Percentiles rank a stretch among this genome's conserved stretches.
phyloP scores from a whole-genome alignment of 441 rosid species.

The Raphanus hybrid region DNA sequence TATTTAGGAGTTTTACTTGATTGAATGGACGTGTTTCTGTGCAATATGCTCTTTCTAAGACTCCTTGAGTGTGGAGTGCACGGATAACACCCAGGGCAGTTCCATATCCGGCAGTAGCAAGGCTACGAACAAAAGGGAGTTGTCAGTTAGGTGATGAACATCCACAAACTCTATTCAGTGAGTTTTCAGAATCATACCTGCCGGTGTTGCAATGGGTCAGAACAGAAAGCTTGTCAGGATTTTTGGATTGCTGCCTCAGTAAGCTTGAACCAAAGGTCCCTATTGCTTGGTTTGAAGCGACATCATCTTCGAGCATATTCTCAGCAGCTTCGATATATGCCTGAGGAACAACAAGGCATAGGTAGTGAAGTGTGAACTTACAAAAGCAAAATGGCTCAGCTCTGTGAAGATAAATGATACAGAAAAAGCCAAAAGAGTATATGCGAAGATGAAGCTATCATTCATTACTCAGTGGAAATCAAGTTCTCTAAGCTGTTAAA shows the following conservation, averaged over 20 bases:
- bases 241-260: slow-evolving; percentile 50
- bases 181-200: slow-evolving; percentile 50
- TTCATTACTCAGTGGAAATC: not conserved
- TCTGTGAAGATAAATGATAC: not conserved
- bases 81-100: slow-evolving; percentile 94
- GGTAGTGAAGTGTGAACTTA: slow-evolving; percentile 15
- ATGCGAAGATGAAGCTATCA: not conserved
- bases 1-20: slow-evolving; percentile 53
- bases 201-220: slow-evolving; percentile 98
- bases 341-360: slow-evolving; percentile 42
- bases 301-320: slow-evolving; percentile 83
- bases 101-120: slow-evolving; percentile 98
- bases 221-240: slow-evolving; percentile 56
- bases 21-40: slow-evolving; percentile 98
- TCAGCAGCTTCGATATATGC: slow-evolving; percentile 87
- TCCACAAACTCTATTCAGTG: slow-evolving; percentile 6
- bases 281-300: slow-evolving; percentile 85
- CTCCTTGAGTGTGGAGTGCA: slow-evolving; percentile 72
- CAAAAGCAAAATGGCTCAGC: not conserved
- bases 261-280: slow-evolving; percentile 72
- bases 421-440: not conserved
- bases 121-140: slow-evolving; percentile 51
- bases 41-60: slow-evolving; percentile 80
- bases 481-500: slow-evolving; percentile 1
- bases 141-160: not conserved